phyloP scores from a whole-genome alignment of 371 early-diverging fungal species.

The Actinomortierella wolfii region DNA sequence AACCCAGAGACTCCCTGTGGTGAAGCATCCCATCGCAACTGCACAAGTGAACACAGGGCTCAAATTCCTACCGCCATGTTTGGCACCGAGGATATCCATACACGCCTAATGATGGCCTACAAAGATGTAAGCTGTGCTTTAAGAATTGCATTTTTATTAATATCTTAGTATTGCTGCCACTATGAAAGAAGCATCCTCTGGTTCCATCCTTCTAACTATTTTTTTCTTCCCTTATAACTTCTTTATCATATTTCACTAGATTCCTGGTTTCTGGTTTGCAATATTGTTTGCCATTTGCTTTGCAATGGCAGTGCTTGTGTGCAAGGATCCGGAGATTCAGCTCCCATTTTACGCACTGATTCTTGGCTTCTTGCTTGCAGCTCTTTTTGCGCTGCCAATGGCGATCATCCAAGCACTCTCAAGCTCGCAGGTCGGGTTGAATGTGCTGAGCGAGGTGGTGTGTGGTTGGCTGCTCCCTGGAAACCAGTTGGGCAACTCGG shows the following conservation, averaged over 20 bases:
- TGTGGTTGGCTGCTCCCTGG: constrained; percentile 58
- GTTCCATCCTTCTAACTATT: too few species aligned
- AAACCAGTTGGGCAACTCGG: constrained; percentile 48
- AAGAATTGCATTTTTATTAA: too few species aligned
- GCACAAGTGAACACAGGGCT: constrained; percentile 12
- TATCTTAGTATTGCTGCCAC: too few species aligned
- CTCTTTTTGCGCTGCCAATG: constrained; percentile 77
- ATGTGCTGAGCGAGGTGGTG: constrained; percentile 71
- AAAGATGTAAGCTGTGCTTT: constrained; percentile 65
- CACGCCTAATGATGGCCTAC: constrained; percentile 70
- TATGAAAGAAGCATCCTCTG: too few species aligned
- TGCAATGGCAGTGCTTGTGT: constrained; percentile 60
- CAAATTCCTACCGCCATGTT: constrained; percentile 45
- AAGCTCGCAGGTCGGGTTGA: constrained; percentile 62
- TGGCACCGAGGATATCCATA: constrained; percentile 71
- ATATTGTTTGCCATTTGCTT: constrained; percentile 62
- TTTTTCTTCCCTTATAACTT: constrained; percentile 33
- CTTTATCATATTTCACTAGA: constrained; percentile 51
- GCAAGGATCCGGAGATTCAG: constrained; percentile 57
- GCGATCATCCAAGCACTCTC: constrained; percentile 64
- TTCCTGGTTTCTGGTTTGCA: constrained; percentile 80
- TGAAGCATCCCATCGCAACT: background rate
- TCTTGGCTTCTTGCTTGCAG: constrained; percentile 65
- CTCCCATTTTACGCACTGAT: constrained; percentile 72
- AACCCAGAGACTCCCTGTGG: too few species aligned